These are phyloP conservation scores for Linnemannia elongata DNA, from an alignment of 192 early-diverging fungal genomes.

Conservation along the genomic window DNA sequence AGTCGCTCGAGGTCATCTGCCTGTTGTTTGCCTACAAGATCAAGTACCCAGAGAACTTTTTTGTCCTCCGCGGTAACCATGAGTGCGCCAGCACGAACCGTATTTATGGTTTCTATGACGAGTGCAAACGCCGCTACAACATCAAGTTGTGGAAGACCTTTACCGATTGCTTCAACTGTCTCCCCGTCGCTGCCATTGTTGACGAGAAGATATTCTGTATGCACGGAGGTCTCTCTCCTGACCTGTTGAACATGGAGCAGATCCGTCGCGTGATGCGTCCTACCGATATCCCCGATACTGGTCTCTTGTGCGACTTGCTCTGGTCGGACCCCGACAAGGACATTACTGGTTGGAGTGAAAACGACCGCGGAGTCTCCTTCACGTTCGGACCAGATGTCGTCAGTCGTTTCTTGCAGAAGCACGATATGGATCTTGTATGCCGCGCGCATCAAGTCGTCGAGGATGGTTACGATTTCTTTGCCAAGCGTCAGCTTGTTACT, in stretches of 20 bases:
- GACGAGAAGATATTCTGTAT: constrained; percentile 99
- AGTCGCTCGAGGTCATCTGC: constrained; percentile 98
- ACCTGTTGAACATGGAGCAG: constrained; percentile 98
- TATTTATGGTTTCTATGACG: constrained; percentile 99
- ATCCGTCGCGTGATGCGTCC: constrained; percentile 97
- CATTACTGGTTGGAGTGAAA: constrained; percentile 96
- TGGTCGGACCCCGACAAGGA: constrained; percentile 99
- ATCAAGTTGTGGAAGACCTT: constrained; percentile 99
- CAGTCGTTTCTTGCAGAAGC: constrained; percentile 92
- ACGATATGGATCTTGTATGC: constrained; percentile 98
- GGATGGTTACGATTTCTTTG: constrained; percentile 99
- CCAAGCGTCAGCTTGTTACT: constrained; percentile 95
- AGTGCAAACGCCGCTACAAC: constrained; percentile 98
- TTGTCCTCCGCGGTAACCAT: constrained; percentile 98
- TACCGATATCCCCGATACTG: constrained; percentile 99
- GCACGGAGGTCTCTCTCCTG: constrained; percentile 98
- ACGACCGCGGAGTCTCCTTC: constrained; percentile 96
- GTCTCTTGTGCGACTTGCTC: constrained; percentile 91
- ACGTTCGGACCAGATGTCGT: constrained; percentile 98
- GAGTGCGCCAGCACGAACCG: constrained; percentile 97
- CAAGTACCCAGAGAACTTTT: constrained; percentile 99
- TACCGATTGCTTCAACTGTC: constrained; percentile 98
- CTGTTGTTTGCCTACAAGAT: constrained; percentile 98
- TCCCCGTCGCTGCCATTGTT: constrained; percentile 97
- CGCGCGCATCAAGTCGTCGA: constrained; percentile 99